Percentiles rank a stretch among this genome's conserved stretches.
These are phyloP conservation scores for Claviceps capensis DNA, from an alignment of 2,329 filamentous ascomycete species.

Conservation along the genomic window DNA sequence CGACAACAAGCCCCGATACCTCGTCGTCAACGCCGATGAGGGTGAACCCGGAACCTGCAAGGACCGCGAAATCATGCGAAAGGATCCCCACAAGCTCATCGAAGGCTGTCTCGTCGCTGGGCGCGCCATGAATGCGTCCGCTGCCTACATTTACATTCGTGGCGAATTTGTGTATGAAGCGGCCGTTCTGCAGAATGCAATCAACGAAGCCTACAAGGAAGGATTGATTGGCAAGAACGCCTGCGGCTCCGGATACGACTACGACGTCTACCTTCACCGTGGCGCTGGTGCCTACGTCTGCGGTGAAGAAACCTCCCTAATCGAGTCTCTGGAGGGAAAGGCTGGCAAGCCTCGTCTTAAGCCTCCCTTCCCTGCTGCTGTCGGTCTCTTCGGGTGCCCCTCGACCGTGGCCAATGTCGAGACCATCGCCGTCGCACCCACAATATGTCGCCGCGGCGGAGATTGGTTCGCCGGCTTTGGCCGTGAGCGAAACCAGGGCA, in stretches of 20 bases:
- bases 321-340: slow-evolving; percentile 97
- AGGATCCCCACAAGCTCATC: slow-evolving; percentile 97
- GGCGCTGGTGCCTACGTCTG: slow-evolving; percentile 97
- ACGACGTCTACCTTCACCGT: slow-evolving; percentile 92
- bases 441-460: slow-evolving; percentile 84
- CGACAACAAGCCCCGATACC: slow-evolving; percentile 85
- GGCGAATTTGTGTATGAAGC: slow-evolving; percentile 97
- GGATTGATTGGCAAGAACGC: slow-evolving; percentile 97
- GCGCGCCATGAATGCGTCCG: slow-evolving; percentile 96
- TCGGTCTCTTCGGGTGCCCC: slow-evolving; percentile 95
- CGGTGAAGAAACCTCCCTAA: slow-evolving; percentile 94
- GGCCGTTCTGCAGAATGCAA: slow-evolving; percentile 81
- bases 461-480: slow-evolving; percentile 91
- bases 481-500: slow-evolving; percentile 90
- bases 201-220: slow-evolving; percentile 92
- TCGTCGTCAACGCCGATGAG: slow-evolving; percentile 97
- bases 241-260: slow-evolving; percentile 92
- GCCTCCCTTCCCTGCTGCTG: slow-evolving; percentile 94
- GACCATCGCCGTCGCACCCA: slow-evolving; percentile 88
- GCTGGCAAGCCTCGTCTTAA: slow-evolving; percentile 96
- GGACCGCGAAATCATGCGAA: slow-evolving; percentile 99
- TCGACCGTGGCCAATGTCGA: slow-evolving; percentile 98
- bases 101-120: slow-evolving; percentile 94
- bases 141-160: slow-evolving; percentile 98
- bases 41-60: slow-evolving; percentile 98